A percentile compares a stretch with the other conserved stretches of the same genome.
These are phyloP conservation scores for Pleurotus giganteus DNA, from an alignment of 768 basidiomycete genomes.

Conservation along the genomic window DNA sequence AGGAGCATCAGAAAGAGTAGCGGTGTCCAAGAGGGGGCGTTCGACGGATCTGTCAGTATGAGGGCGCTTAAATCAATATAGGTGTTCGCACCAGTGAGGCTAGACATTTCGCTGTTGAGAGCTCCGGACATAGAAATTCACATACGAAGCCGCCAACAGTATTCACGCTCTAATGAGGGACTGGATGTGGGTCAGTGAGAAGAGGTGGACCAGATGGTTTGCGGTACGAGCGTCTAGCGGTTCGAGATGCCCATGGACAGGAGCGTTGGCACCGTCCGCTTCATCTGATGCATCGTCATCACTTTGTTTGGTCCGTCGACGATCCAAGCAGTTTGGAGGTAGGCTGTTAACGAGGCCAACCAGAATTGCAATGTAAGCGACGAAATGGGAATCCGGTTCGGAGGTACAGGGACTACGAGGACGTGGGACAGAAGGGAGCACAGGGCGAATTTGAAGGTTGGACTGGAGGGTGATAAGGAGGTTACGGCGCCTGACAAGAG, in stretches of 20 bases:
- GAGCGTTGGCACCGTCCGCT: slow-evolving; percentile 29
- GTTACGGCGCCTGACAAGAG: slow-evolving; percentile 38
- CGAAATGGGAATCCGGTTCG: slow-evolving; percentile 65
- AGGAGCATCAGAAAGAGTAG: slow-evolving; percentile 78
- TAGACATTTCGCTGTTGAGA: slow-evolving; percentile 41
- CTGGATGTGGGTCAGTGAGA: slow-evolving; percentile 49
- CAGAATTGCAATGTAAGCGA: slow-evolving; percentile 59
- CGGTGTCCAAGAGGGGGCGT: slow-evolving; percentile 56
- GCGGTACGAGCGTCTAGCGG: slow-evolving; percentile 56
- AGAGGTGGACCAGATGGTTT: slow-evolving; percentile 63
- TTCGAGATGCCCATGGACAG: slow-evolving; percentile 39
- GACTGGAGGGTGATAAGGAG: slow-evolving; percentile 32
- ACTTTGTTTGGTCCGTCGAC: slow-evolving; percentile 22
- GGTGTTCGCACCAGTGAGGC: slow-evolving; percentile 21
- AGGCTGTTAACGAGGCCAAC: slow-evolving; percentile 49
- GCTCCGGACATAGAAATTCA: slow-evolving; percentile 65
- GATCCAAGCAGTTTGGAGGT: slow-evolving; percentile 53
- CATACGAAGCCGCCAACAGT: slow-evolving; percentile 62
- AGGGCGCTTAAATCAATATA: background rate
- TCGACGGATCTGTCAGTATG: slow-evolving; percentile 36
- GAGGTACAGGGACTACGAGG: slow-evolving; percentile 73
- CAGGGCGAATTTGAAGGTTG: slow-evolving; percentile 26
- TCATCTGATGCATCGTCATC: slow-evolving; percentile 42
- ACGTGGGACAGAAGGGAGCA: slow-evolving; percentile 48
- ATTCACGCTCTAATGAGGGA: slow-evolving; percentile 48